Base-by-base conservation (phyloP, 1,284 basidiomycete genomes). In the Rhodotorula sp. region DNA sequence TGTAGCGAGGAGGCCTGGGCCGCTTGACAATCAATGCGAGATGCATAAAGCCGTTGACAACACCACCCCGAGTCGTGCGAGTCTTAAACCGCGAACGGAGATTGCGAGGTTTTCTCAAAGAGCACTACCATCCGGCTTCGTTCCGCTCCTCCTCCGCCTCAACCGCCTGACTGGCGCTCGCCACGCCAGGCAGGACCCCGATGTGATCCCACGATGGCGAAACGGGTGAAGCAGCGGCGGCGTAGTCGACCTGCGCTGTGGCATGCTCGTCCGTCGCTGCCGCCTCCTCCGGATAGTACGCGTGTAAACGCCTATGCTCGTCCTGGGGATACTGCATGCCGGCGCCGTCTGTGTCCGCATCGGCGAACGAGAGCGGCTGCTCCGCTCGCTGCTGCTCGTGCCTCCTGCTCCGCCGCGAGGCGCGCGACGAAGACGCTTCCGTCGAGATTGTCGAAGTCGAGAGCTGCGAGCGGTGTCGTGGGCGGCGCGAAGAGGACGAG, bases 121-220 rank as follows among this genome's bases (percentile, higher is more conserved):
- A 34, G 5, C 34, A 5, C 34, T 34, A 34, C 53, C 27, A 16
- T 17, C 27, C 8, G 7, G 42, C 21, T 50, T 48, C 21, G 3
- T 46, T 23, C 42, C 45, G 42, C 19, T 53, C 61, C 42, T 13
- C 17, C 25, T 12, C 41, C 16, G 45, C 52, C 5, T 46, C 52
- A 13, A 13, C 61, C 12, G 19, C 21, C 17, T 27, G 42, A 21
- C 25, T n/a, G 16, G 12, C 61, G n/a, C 13, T 45, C 52, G 41
- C 19, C 42, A 21, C 44, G 41, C 23, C 56, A 48, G 69, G 64
- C 0, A 67, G 46, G 7, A 58, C 50, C 19, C 65, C 69, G 13
- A 71, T 71, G 49, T 71, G 69, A 61, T 63, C 65, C 56, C 63
- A 70, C 14, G 66, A 67, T 16, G 48, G 23, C 8, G 54, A 19